Percentiles rank a stretch among this genome's conserved stretches.
Evolutionary conservation across 140 eudicot genomes (phyloP).

Genomic region (Ambrosia hybrid): DNA sequence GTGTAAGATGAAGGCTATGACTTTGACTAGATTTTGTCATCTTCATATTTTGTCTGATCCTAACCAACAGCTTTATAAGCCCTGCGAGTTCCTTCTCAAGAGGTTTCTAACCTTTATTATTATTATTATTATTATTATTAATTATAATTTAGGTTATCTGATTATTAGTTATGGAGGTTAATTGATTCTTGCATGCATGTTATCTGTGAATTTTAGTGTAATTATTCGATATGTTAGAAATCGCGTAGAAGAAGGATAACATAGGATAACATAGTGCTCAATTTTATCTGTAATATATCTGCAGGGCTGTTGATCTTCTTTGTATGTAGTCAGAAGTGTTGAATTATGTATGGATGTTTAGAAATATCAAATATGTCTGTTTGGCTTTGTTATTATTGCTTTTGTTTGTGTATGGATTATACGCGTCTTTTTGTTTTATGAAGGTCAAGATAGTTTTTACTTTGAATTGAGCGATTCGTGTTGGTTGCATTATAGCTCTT

Average conservation of each 20-base stretch:
- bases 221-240: background rate
- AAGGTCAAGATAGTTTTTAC: background rate
- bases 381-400: background rate
- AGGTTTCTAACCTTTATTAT: conserved; percentile 19
- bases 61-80: conserved; percentile 54
- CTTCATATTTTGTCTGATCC: conserved; percentile 52
- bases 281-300: background rate
- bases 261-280: background rate
- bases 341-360: background rate
- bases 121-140: background rate
- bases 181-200: conserved; percentile 5
- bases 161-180: background rate
- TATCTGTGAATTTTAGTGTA: background rate
- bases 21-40: conserved; percentile 49
- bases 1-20: conserved; percentile 58
- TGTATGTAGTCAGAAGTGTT: background rate
- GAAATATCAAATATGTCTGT: background rate
- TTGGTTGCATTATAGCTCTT: background rate
- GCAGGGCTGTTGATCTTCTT: background rate
- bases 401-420: background rate
- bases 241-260: background rate
- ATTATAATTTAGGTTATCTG: conserved; percentile 1
- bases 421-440: background rate
- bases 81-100: conserved; percentile 41
- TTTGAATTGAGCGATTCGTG: background rate